Percentiles rank a stretch among this genome's conserved stretches.
Conservation (phyloP, 352 stramenopile species). For the Albugo laibachii region DNA sequence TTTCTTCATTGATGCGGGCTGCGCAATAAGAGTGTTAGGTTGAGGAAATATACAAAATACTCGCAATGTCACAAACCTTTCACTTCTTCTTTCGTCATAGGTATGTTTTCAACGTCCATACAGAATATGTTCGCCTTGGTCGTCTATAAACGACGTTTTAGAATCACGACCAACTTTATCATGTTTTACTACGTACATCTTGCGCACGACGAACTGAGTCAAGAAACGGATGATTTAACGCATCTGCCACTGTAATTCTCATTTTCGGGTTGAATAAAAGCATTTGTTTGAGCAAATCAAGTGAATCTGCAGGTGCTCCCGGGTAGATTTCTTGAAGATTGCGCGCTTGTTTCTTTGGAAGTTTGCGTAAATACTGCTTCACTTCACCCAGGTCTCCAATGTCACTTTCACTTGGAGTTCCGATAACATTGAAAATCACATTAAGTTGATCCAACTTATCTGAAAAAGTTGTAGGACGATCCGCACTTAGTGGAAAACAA, state of each 20-base stretch:
- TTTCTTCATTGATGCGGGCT: conserved; percentile 78
- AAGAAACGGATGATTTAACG: conserved; percentile 65
- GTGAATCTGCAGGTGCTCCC: conserved; percentile 46
- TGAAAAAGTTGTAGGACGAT: conserved; percentile 10
- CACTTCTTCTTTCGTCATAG: conserved; percentile 61
- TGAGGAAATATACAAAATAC: neutral
- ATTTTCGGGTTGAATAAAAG: conserved; percentile 61
- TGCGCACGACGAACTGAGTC: conserved; percentile 50
- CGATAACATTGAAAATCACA: conserved; percentile 60
- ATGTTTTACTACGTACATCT: conserved; percentile 18
- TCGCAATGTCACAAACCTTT: conserved; percentile 17
- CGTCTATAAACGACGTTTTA: conserved; percentile 6
- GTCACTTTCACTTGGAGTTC: conserved; percentile 29
- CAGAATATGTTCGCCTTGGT: conserved; percentile 58
- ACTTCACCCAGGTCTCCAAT: conserved; percentile 11
- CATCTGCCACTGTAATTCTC: conserved; percentile 72
- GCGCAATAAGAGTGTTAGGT: conserved; percentile 3
- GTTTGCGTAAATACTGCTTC: conserved; percentile 1
- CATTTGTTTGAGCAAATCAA: conserved; percentile 77
- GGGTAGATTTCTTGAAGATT: conserved; percentile 33
- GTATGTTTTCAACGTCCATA: conserved; percentile 81
- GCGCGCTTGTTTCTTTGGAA: conserved; percentile 1
- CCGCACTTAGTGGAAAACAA: conserved; percentile 12
- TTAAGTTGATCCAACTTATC: conserved; percentile 32
- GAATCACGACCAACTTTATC: neutral